Percentiles rank a stretch among this genome's conserved stretches.
phyloP scores from a whole-genome alignment of 768 basidiomycete species.

The Tulasnella sp. region DNA sequence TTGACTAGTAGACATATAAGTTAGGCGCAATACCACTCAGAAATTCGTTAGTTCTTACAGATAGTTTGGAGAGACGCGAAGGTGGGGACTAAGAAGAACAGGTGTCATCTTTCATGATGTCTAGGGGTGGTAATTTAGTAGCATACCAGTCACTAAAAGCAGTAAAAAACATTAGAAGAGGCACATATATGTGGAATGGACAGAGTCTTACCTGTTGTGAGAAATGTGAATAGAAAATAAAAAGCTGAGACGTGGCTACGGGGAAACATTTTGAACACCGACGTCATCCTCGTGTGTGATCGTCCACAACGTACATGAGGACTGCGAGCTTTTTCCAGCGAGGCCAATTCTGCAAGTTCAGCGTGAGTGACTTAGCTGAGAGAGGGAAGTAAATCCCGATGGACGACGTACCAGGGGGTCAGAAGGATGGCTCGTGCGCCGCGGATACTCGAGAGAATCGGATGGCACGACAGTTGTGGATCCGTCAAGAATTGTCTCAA shows the following conservation, averaged over 20 bases:
- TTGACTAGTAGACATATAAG: slow-evolving; percentile 10
- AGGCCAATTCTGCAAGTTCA: slow-evolving; percentile 10
- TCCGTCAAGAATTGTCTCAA: background rate
- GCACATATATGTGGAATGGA: background rate
- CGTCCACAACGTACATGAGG: background rate
- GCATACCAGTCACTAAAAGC: slow-evolving; percentile 23
- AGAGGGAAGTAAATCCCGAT: background rate
- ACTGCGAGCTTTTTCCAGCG: slow-evolving; percentile 8
- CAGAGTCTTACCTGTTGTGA: slow-evolving; percentile 23
- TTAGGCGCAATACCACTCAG: background rate
- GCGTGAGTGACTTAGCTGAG: background rate
- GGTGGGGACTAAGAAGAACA: slow-evolving; percentile 18
- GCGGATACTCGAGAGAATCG: background rate
- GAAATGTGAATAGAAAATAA: slow-evolving; percentile 29
- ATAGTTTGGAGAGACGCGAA: slow-evolving; percentile 22
- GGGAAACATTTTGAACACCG: slow-evolving; percentile 3
- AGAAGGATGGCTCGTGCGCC: background rate
- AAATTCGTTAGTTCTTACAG: background rate
- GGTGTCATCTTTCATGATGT: background rate
- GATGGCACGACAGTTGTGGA: background rate
- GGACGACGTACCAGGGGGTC: slow-evolving; percentile 1
- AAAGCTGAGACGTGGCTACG: slow-evolving; percentile 25
- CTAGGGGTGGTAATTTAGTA: background rate
- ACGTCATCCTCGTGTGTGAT: background rate
- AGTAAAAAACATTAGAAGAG: background rate